These are phyloP conservation scores for Hypoxylon fuscum DNA, from an alignment of 495 filamentous ascomycete genomes.

Conservation along the genomic window DNA sequence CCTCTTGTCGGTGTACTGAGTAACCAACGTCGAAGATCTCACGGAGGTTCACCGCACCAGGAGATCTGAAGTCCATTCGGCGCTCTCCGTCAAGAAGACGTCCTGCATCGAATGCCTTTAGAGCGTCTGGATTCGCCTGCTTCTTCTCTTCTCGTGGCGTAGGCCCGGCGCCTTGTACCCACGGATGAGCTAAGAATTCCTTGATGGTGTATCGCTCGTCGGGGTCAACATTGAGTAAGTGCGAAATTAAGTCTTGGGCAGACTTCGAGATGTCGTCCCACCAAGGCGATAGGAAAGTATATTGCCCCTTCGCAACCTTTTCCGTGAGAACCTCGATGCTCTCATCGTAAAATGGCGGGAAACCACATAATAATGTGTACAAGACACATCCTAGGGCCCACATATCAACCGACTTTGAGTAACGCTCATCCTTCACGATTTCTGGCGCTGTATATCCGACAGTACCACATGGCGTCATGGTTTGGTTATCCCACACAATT, in stretches of 20 bases:
- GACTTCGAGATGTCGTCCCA: slow-evolving; percentile 99
- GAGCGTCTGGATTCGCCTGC: slow-evolving; percentile 50
- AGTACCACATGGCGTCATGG: slow-evolving; percentile 99
- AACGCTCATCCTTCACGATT: slow-evolving; percentile 98
- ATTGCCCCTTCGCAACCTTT: slow-evolving; percentile 96
- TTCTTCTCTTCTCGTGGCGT: slow-evolving; percentile 71
- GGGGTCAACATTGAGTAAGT: slow-evolving; percentile 91
- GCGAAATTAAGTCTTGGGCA: slow-evolving; percentile 92
- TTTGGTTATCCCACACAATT: slow-evolving; percentile 96
- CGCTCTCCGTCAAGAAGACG: slow-evolving; percentile 67
- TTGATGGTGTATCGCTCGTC: slow-evolving; percentile 89
- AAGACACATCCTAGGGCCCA: slow-evolving; percentile 98
- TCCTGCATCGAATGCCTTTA: slow-evolving; percentile 63
- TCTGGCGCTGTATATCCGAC: slow-evolving; percentile 99
- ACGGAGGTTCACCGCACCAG: slow-evolving; percentile 91
- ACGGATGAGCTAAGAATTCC: slow-evolving; percentile 90
- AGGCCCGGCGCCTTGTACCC: slow-evolving; percentile 73
- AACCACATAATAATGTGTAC: slow-evolving; percentile 95
- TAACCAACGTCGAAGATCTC: slow-evolving; percentile 98
- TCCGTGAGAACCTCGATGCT: slow-evolving; percentile 97
- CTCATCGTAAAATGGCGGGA: slow-evolving; percentile 98
- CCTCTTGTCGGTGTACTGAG: slow-evolving; percentile 94
- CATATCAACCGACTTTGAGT: slow-evolving; percentile 99
- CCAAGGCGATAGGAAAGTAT: slow-evolving; percentile 98
- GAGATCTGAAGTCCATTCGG: slow-evolving; percentile 93